These are phyloP conservation scores for Eucalyptus microcorys DNA, from an alignment of 345 rosid species.

Conservation along the genomic window DNA sequence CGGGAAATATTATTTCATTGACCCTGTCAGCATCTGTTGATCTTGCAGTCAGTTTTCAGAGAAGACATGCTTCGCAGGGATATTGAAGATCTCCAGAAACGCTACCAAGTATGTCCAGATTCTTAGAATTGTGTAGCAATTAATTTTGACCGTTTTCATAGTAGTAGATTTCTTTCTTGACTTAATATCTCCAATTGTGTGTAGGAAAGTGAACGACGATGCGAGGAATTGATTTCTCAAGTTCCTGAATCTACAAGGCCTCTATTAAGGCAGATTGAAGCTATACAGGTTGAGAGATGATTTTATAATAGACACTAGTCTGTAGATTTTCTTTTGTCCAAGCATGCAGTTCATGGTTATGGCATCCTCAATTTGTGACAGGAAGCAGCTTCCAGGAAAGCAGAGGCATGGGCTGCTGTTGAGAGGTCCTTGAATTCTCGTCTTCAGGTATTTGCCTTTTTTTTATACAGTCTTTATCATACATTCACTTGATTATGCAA, in stretches of 20 bases:
- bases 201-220: conserved; percentile 96
- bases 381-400: conserved; percentile 89
- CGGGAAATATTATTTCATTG: not conserved
- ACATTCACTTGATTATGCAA: not conserved
- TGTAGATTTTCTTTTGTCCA: not conserved
- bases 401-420: conserved; percentile 97
- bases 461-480: not conserved
- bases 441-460: conserved; percentile 51
- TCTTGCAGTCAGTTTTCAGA: conserved; percentile 55
- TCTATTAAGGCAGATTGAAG: conserved; percentile 93
- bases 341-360: not conserved
- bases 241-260: conserved; percentile 99
- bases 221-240: conserved; percentile 94
- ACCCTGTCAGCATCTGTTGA: not conserved
- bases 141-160: not conserved
- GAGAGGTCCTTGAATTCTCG: conserved; percentile 85
- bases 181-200: not conserved
- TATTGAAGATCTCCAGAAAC: conserved; percentile 84
- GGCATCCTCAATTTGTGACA: conserved; percentile 1
- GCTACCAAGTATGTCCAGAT: conserved; percentile 56
- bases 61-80: conserved; percentile 81
- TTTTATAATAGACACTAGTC: not conserved
- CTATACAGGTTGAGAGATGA: conserved; percentile 63
- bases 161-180: not conserved
- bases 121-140: not conserved